These are phyloP conservation scores for Daldinia bambusicola DNA, from an alignment of 495 filamentous ascomycete species.

Conservation along the genomic window DNA sequence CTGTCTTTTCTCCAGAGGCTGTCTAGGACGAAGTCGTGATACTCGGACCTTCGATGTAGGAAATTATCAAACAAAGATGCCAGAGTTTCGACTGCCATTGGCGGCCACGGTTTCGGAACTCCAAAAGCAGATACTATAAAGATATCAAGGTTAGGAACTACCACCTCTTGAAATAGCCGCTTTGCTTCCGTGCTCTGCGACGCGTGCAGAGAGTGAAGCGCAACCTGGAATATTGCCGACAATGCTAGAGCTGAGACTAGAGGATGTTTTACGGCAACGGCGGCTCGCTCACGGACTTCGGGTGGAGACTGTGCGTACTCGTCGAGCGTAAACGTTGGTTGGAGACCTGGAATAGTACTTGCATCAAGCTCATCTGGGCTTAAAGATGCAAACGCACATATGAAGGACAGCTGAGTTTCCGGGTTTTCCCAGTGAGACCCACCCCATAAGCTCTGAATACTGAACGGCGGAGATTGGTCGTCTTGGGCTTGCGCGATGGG, in stretches of 20 bases:
- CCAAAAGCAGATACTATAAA: constrained; percentile 83
- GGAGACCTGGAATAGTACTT: constrained; percentile 80
- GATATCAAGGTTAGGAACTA: constrained; percentile 74
- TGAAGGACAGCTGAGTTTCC: constrained; percentile 88
- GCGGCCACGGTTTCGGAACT: constrained; percentile 65
- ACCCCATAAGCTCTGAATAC: constrained; percentile 90
- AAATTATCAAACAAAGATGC: constrained; percentile 64
- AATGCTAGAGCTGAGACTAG: constrained; percentile 89
- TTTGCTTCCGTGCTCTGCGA: constrained; percentile 74
- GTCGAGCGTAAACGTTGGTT: constrained; percentile 77
- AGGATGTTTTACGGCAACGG: constrained; percentile 81
- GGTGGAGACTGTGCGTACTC: constrained; percentile 79
- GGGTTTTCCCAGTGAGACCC: constrained; percentile 82
- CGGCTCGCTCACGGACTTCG: constrained; percentile 74
- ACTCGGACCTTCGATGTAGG: constrained; percentile 57
- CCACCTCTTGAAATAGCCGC: constrained; percentile 71
- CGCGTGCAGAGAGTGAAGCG: constrained; percentile 70
- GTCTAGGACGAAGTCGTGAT: constrained; percentile 85
- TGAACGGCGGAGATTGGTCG: constrained; percentile 62
- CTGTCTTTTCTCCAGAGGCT: constrained; percentile 89
- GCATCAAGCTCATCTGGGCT: constrained; percentile 79
- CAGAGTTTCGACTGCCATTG: constrained; percentile 64
- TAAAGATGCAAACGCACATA: constrained; percentile 80
- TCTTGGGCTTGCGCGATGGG: constrained; percentile 64
- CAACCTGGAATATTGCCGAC: constrained; percentile 80